A percentile compares a stretch with the other conserved stretches of the same genome.
Conservation (phyloP, 192 early-diverging fungal species). For the Backusella tarrabulga region DNA sequence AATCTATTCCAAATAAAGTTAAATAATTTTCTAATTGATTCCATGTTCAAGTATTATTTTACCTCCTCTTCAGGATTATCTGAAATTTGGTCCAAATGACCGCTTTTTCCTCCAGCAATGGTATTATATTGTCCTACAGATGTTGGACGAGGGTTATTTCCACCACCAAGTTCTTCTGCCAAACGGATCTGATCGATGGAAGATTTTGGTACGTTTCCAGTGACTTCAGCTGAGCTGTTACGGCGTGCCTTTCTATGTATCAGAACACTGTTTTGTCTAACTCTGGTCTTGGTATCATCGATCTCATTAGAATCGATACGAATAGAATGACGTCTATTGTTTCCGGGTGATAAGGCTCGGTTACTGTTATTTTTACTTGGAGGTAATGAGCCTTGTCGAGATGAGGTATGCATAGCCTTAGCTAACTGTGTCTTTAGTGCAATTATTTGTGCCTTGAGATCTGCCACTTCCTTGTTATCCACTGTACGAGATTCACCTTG, state of each 20-base stretch:
- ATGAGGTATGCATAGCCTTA: constrained; percentile 53
- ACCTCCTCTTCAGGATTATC: constrained; percentile 41
- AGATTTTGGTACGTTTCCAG: constrained; percentile 21
- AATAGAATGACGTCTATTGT: not conserved
- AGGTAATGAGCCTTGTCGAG: constrained; percentile 21
- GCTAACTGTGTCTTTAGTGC: constrained; percentile 73
- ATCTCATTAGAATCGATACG: not conserved
- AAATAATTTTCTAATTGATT: not conserved
- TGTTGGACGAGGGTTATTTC: constrained; percentile 27
- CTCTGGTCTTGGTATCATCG: not conserved
- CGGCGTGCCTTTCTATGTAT: constrained; percentile 33
- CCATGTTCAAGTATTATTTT: not conserved
- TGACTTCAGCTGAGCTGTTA: constrained; percentile 43
- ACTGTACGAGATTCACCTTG: constrained; percentile 43
- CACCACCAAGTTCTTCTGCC: constrained; percentile 15
- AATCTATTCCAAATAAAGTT: constrained; percentile 23
- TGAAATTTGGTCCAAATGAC: constrained; percentile 15
- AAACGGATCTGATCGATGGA: constrained; percentile 26
- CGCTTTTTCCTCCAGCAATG: constrained; percentile 16
- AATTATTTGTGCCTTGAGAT: constrained; percentile 74
- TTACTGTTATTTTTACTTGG: not conserved
- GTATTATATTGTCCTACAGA: constrained; percentile 27
- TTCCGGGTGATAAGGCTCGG: not conserved
- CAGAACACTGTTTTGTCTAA: not conserved
- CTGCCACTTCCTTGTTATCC: constrained; percentile 54